Base-by-base conservation (phyloP, 2,329 filamentous ascomycete genomes). In the Lasiodiplodia theobromae region DNA sequence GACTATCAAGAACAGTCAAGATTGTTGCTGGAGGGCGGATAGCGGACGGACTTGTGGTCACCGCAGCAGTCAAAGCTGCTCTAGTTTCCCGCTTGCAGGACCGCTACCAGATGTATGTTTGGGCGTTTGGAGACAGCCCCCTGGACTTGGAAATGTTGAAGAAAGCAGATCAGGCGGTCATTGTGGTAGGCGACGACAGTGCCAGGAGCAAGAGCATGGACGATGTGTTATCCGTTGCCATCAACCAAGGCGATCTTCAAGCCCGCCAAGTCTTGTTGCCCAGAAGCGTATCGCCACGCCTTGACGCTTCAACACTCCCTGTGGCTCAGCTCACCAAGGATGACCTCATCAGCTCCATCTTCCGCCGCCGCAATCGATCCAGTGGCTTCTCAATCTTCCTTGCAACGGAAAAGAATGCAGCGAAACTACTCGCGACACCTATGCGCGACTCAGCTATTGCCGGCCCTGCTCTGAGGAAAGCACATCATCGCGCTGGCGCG, bases 91-190 rank as follows among this genome's bases (percentile, higher is more conserved):
- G 73, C 2, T 73, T 89, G 23, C 77, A 76, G 65, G 31, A 78
- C 0, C 21, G 21, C 0, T 70, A 82, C 52, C 3, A 76, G 0
- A 54, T 81, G 34, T 75, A 81, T 51, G 84, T 89, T 21, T 84
- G 79, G 74, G 88, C 86, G 0, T 87, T 91, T 71, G 88, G 88
- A n/a, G 87, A 90, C 71, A 87, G 88, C 70, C 80, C 81, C 0
- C 69, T 89, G 7, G 89, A 91, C 71, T 51, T 91, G 21, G 75
- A 78, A 0, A 91, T 91, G 88, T 71, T 91, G 14, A 71, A 70
- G 2, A 71, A 77, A 40, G 88, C 88, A 0, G 76, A 90, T 71
- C 69, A 84, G 67, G 85, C 87, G 0, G 74, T 89, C 47, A 80
- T 91, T 3, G 82, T 91, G 0, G 86, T 88, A 2, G 86, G 86